Evolutionary conservation across 2,329 filamentous ascomycete species (phyloP).

Genomic region (Madurella mycetomatis): DNA sequence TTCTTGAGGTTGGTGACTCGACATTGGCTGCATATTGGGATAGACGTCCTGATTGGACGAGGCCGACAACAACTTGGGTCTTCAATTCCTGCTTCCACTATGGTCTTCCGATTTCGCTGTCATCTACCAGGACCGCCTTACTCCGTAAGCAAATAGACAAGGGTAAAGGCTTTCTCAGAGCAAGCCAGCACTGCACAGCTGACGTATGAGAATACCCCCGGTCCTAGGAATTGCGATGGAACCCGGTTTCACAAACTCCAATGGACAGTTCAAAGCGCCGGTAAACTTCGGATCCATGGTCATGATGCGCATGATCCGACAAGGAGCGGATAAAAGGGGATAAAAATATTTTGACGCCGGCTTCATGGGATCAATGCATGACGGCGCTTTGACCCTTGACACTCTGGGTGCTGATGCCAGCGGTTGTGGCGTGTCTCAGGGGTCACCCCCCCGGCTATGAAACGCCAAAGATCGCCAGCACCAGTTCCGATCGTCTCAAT

Average conservation of each 20-base stretch:
- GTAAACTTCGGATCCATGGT: not conserved
- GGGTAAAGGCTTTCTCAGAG: too few species aligned
- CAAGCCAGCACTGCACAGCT: too few species aligned
- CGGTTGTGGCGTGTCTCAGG: conserved; percentile 3
- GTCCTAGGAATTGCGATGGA: not conserved
- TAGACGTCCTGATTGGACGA: too few species aligned
- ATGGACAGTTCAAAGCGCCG: not conserved
- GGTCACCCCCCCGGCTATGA: not conserved
- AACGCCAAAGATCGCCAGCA: conserved; percentile 6
- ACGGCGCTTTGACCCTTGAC: not conserved
- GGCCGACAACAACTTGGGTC: too few species aligned
- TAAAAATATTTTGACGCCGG: not conserved
- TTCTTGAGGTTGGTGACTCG: too few species aligned
- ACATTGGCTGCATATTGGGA: too few species aligned
- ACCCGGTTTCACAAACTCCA: conserved; percentile 3
- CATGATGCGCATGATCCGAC: not conserved
- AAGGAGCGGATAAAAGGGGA: not conserved
- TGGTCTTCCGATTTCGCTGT: too few species aligned
- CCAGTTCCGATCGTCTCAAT: not conserved
- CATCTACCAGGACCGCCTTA: too few species aligned
- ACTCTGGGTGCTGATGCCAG: not conserved
- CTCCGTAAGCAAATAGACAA: too few species aligned
- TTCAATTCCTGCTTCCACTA: too few species aligned
- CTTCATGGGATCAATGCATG: conserved; percentile 1
- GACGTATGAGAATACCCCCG: too few species aligned